A percentile compares a stretch with the other conserved stretches of the same genome.
Evolutionary conservation across 352 stramenopile genomes (phyloP).

Genomic region (Blastocystis sp.): DNA sequence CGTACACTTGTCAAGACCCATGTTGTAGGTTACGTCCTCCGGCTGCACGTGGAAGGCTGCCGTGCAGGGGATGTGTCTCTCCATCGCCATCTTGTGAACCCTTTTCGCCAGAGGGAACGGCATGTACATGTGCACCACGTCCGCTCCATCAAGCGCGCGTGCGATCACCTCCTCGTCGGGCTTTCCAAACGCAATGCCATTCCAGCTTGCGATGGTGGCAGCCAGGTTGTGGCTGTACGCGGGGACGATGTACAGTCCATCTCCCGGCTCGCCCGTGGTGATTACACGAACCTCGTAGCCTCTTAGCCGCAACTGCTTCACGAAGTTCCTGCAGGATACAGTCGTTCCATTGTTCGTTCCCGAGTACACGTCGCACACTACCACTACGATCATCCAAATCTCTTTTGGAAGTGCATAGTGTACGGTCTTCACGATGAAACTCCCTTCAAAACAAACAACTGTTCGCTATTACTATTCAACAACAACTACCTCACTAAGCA

Average conservation of each 20-base stretch:
- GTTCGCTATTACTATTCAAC: neutral
- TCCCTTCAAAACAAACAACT: no score
- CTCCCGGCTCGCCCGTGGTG: conserved; percentile 10
- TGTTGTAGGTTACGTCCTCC: conserved; percentile 35
- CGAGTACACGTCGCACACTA: conserved; percentile 31
- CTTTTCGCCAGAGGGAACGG: conserved; percentile 5
- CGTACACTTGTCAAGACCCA: neutral
- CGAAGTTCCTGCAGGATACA: conserved; percentile 50
- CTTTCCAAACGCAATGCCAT: conserved; percentile 45
- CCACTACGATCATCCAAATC: conserved; percentile 38
- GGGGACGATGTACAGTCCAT: conserved; percentile 37
- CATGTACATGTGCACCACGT: conserved; percentile 30
- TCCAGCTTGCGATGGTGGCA: conserved; percentile 47
- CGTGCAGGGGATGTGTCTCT: conserved; percentile 28
- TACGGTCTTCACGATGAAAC: no score
- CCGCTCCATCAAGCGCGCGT: conserved; percentile 23
- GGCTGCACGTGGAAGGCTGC: conserved; percentile 53
- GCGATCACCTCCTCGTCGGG: conserved; percentile 3
- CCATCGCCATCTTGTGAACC: conserved; percentile 13
- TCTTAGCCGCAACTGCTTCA: neutral
- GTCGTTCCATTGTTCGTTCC: conserved; percentile 67
- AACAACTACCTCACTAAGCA: neutral
- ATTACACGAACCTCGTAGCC: conserved; percentile 68
- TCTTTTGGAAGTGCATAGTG: no score
- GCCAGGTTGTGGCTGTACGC: conserved; percentile 8